Evolutionary conservation across 768 basidiomycete genomes (phyloP).

Genomic region (Boletus coccyginus): DNA sequence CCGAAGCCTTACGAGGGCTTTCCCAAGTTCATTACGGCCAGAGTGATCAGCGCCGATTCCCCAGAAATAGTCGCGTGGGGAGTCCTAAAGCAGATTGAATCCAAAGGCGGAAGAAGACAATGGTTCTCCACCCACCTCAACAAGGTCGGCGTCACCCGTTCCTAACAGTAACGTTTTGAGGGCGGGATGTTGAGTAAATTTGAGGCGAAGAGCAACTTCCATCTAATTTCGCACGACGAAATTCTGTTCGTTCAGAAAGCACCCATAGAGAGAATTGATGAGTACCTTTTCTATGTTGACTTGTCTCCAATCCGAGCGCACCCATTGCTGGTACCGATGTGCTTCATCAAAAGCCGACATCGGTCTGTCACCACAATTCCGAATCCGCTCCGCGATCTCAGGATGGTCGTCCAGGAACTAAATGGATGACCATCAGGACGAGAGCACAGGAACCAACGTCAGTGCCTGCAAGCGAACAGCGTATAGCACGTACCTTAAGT

Average conservation of each 20-base stretch:
- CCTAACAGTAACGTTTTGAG: conserved; percentile 57
- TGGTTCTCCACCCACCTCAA: conserved; percentile 50
- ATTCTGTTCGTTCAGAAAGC: neutral
- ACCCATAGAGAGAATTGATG: neutral
- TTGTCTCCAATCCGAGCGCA: conserved; percentile 64
- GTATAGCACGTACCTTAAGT: conserved; percentile 48
- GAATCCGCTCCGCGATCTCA: conserved; percentile 65
- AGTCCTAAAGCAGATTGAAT: conserved; percentile 43
- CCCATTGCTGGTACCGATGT: conserved; percentile 58
- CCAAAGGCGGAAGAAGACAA: neutral
- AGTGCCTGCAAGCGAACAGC: neutral
- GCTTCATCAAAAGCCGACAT: conserved; percentile 67
- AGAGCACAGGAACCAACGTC: neutral
- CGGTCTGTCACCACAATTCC: conserved; percentile 60
- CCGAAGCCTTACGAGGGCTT: conserved; percentile 62
- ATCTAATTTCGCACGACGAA: conserved; percentile 42
- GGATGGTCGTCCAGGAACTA: conserved; percentile 62
- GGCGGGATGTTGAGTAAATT: conserved; percentile 68
- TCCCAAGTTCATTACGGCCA: conserved; percentile 75
- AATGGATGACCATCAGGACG: neutral
- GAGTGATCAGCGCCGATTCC: conserved; percentile 64
- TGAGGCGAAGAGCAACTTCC: conserved; percentile 61
- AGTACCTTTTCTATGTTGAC: conserved; percentile 64
- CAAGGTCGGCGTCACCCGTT: conserved; percentile 63
- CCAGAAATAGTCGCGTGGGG: conserved; percentile 78